These are phyloP conservation scores for Cetradonia linearis DNA, from an alignment of 495 filamentous ascomycete genomes.

Conservation along the genomic window DNA sequence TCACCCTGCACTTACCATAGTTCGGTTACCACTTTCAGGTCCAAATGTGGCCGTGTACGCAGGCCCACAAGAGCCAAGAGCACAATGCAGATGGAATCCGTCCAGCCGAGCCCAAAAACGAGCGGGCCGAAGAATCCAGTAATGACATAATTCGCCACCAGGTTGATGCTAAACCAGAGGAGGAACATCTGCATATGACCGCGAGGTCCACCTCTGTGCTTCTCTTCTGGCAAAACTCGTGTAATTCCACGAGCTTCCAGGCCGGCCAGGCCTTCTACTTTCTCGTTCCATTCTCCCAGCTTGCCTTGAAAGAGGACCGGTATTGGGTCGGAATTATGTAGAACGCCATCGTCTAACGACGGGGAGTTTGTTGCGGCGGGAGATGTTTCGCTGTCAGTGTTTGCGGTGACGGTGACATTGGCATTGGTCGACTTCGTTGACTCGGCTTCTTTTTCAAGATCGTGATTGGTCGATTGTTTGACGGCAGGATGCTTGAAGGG, in stretches of 20 bases:
- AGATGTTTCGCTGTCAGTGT: too few relatives aligned
- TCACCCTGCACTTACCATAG: constrained; percentile 40
- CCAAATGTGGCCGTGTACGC: constrained; percentile 64
- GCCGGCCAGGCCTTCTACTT: constrained; percentile 35
- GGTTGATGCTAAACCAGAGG: constrained; percentile 66
- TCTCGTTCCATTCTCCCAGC: constrained; percentile 25
- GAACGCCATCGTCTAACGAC: too few relatives aligned
- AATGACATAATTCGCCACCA: constrained; percentile 61
- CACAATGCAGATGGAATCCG: too few relatives aligned
- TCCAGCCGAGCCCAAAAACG: constrained; percentile 53
- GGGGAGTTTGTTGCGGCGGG: constrained; percentile 3
- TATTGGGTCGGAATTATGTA: too few relatives aligned
- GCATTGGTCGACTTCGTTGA: too few relatives aligned
- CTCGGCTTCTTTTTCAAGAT: constrained; percentile 9
- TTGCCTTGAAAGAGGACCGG: too few relatives aligned
- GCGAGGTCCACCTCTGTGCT: constrained; percentile 29
- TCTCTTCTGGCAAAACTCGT: constrained; percentile 49
- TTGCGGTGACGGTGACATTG: background rate
- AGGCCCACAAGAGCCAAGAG: too few relatives aligned
- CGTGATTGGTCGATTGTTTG: background rate
- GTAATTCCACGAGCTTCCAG: constrained; percentile 62
- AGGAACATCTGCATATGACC: constrained; percentile 50
- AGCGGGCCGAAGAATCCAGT: constrained; percentile 59
- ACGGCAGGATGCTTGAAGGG: constrained; percentile 1
- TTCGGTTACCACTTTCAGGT: constrained; percentile 57